Conservation (phyloP, 371 early-diverging fungal genomes). For the Rhizopus delemar region DNA sequence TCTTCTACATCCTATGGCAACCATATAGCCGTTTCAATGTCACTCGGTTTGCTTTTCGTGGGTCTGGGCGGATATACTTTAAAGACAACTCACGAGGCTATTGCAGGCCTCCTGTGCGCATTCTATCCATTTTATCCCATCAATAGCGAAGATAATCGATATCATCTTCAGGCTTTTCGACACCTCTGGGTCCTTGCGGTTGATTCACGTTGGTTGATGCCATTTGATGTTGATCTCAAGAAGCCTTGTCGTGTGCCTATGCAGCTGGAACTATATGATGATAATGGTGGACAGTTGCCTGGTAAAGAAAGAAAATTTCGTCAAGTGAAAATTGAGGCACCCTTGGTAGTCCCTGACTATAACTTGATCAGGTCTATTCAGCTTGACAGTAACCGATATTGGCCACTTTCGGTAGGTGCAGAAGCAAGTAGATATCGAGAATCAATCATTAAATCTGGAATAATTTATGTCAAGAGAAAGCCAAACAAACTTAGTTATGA, state of each 20-base stretch:
- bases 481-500: slow-evolving; percentile 18
- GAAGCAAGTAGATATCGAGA: slow-evolving; percentile 22
- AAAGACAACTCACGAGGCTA: slow-evolving; percentile 64
- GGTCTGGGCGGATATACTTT: slow-evolving; percentile 82
- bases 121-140: slow-evolving; percentile 81
- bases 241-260: slow-evolving; percentile 64
- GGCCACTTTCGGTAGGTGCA: slow-evolving; percentile 56
- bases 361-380: slow-evolving; percentile 54
- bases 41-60: slow-evolving; percentile 81
- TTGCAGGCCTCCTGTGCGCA: slow-evolving; percentile 72
- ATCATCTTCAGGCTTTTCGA: slow-evolving; percentile 81
- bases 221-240: slow-evolving; percentile 66
- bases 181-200: slow-evolving; percentile 89
- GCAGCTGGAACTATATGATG: slow-evolving; percentile 29
- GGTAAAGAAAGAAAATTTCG: slow-evolving; percentile 9
- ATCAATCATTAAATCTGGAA: slow-evolving; percentile 31
- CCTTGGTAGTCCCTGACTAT: slow-evolving; percentile 67
- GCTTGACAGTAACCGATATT: slow-evolving; percentile 60
- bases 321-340: slow-evolving; percentile 52
- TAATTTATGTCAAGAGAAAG: slow-evolving; percentile 38
- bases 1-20: slow-evolving; percentile 70
- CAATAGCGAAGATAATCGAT: slow-evolving; percentile 67
- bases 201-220: slow-evolving; percentile 73
- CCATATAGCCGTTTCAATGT: slow-evolving; percentile 84
- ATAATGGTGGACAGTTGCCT: slow-evolving; percentile 10